Conservation (phyloP, 1,284 basidiomycete genomes). For the Rhizoctonia solani region DNA sequence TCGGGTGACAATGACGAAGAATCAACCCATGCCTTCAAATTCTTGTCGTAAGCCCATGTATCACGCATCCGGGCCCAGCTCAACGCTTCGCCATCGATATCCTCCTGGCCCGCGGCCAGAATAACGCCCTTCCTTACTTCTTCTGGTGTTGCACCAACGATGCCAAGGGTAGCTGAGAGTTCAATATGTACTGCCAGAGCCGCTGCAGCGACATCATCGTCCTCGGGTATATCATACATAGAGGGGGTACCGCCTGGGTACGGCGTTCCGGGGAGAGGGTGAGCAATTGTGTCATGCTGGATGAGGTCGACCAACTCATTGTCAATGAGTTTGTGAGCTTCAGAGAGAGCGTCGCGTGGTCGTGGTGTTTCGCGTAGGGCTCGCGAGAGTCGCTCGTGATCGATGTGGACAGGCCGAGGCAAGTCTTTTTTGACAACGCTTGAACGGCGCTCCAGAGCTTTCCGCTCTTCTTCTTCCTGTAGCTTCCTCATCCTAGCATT, state of each 20-base stretch:
- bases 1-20: conserved; percentile 59
- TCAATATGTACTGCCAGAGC: conserved; percentile 77
- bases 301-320: conserved; percentile 80
- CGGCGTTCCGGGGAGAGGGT: conserved; percentile 90
- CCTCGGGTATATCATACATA: conserved; percentile 74
- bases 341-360: conserved; percentile 52
- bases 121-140: conserved; percentile 77
- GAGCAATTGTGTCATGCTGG: conserved; percentile 84
- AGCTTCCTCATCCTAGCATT: conserved; percentile 75
- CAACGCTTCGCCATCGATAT: conserved; percentile 53
- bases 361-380: conserved; percentile 54
- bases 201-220: conserved; percentile 76
- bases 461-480: conserved; percentile 77
- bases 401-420: conserved; percentile 85
- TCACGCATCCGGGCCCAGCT: conserved; percentile 73
- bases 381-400: conserved; percentile 66
- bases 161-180: conserved; percentile 77
- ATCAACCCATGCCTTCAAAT: conserved; percentile 69
- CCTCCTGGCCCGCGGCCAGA: conserved; percentile 63
- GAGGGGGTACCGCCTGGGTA: conserved; percentile 75
- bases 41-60: conserved; percentile 65
- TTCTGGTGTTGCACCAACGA: conserved; percentile 78
- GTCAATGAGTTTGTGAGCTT: conserved; percentile 71
- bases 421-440: conserved; percentile 81
- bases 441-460: conserved; percentile 78